Conservation (phyloP, 2,329 filamentous ascomycete species). For the Parastagonospora nodorum region DNA sequence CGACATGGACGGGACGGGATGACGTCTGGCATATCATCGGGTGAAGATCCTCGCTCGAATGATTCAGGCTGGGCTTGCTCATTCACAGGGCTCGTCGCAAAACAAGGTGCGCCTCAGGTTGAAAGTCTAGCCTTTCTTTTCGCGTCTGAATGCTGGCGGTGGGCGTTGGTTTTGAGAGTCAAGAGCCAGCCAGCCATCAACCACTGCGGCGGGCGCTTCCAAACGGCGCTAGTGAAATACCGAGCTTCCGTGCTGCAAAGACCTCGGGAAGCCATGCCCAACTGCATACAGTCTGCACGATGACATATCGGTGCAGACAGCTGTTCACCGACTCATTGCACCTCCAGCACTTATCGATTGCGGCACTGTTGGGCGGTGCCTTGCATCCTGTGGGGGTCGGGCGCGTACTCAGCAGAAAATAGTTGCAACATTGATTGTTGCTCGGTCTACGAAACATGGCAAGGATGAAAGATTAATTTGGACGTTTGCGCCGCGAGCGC, state of each 20-base stretch:
- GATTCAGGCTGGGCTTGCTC: background rate
- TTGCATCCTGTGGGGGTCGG: background rate
- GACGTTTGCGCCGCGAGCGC: conserved; percentile 25
- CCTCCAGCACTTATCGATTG: conserved; percentile 11
- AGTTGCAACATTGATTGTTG: conserved; percentile 14
- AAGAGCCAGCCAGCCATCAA: background rate
- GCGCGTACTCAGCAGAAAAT: background rate
- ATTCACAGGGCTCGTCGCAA: background rate
- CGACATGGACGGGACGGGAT: conserved; percentile 15
- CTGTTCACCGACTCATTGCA: conserved; percentile 34
- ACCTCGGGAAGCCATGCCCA: background rate
- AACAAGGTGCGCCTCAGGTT: conserved; percentile 8
- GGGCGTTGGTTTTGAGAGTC: background rate
- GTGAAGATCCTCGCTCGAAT: conserved; percentile 2
- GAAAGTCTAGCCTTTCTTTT: background rate
- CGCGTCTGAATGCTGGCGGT: background rate
- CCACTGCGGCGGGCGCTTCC: no score
- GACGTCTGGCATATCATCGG: conserved; percentile 2
- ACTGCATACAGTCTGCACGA: conserved; percentile 11
- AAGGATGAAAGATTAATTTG: conserved; percentile 10
- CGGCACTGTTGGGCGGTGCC: conserved; percentile 9
- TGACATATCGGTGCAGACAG: conserved; percentile 35
- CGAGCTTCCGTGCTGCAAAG: conserved; percentile 2
- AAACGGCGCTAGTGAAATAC: no score
- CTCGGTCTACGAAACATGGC: conserved; percentile 28